These are phyloP conservation scores for Desmodesmus armatus DNA, from an alignment of 139 green algal genomes.

Conservation along the genomic window DNA sequence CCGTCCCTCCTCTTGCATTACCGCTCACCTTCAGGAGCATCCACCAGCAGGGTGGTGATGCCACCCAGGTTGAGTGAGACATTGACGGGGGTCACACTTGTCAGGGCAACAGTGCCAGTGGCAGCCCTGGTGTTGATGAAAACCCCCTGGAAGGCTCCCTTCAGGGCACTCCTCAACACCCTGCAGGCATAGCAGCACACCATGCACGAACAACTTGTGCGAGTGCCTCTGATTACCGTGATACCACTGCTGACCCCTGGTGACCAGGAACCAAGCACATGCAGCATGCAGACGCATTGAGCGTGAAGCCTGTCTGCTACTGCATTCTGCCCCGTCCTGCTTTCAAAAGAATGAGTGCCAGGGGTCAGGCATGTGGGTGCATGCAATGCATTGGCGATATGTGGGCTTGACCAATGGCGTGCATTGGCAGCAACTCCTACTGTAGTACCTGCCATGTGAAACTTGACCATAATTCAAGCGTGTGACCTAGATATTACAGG, in stretches of 20 bases:
- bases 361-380: not conserved
- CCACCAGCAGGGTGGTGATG: constrained; percentile 24
- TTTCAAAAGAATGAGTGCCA: too few species aligned
- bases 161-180: constrained; percentile 9
- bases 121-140: not conserved
- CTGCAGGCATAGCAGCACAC: not conserved
- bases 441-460: too few species aligned
- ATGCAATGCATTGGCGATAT: too few species aligned
- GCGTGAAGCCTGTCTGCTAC: too few species aligned
- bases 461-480: too few species aligned
- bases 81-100: not conserved
- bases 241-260: not conserved
- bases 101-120: constrained; percentile 10
- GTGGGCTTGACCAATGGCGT: too few species aligned
- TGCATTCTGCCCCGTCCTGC: too few species aligned
- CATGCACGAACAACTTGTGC: too few species aligned
- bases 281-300: constrained; percentile 1
- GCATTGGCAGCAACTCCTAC: too few species aligned
- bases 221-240: not conserved
- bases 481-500: too few species aligned
- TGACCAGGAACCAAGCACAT: not conserved
- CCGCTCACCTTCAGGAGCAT: constrained; percentile 2
- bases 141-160: not conserved
- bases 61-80: not conserved
- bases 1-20: not conserved